Evolutionary conservation across 345 rosid genomes (phyloP).

Genomic region (Moringa oleifera): DNA sequence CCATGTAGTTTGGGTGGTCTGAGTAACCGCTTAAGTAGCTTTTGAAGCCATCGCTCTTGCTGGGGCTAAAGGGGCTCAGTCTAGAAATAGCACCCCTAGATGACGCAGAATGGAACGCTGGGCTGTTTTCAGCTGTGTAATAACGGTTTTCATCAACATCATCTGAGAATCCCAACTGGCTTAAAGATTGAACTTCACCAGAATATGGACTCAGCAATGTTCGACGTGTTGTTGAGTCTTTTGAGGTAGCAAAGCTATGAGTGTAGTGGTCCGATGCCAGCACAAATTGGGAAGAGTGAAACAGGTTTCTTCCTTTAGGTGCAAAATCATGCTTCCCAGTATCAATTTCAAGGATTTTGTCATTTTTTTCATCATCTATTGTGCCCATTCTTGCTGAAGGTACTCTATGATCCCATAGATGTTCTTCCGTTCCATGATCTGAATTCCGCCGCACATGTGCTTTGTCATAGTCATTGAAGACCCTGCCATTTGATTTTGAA

Average conservation of each 20-base stretch:
- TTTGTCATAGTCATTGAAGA: conserved; percentile 23
- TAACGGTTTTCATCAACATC: conserved; percentile 38
- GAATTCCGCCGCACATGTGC: conserved; percentile 21
- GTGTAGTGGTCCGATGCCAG: conserved; percentile 32
- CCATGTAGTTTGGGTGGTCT: conserved; percentile 84
- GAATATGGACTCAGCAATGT: conserved; percentile 49
- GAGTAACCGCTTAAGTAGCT: conserved; percentile 48
- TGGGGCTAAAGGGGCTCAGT: conserved; percentile 63
- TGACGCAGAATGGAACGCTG: conserved; percentile 62
- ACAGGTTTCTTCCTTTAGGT: conserved; percentile 44
- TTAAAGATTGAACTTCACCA: conserved; percentile 44
- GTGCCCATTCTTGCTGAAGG: conserved; percentile 23
- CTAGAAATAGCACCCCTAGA: conserved; percentile 48
- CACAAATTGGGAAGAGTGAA: conserved; percentile 34
- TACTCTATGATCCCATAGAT: conserved; percentile 28
- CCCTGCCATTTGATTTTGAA: conserved; percentile 44
- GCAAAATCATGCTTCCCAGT: conserved; percentile 37
- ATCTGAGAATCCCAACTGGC: conserved; percentile 37
- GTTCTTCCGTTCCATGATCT: conserved; percentile 26
- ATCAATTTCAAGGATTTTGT: conserved; percentile 75
- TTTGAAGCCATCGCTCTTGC: conserved; percentile 51
- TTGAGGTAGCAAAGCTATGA: conserved; percentile 38
- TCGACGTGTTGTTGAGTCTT: conserved; percentile 44
- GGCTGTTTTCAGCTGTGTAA: conserved; percentile 72
- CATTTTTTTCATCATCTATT: conserved; percentile 38